A percentile compares a stretch with the other conserved stretches of the same genome.
These are phyloP conservation scores for Aspergillus fumigatus DNA, from an alignment of 2,329 filamentous ascomycete genomes.

Conservation along the genomic window DNA sequence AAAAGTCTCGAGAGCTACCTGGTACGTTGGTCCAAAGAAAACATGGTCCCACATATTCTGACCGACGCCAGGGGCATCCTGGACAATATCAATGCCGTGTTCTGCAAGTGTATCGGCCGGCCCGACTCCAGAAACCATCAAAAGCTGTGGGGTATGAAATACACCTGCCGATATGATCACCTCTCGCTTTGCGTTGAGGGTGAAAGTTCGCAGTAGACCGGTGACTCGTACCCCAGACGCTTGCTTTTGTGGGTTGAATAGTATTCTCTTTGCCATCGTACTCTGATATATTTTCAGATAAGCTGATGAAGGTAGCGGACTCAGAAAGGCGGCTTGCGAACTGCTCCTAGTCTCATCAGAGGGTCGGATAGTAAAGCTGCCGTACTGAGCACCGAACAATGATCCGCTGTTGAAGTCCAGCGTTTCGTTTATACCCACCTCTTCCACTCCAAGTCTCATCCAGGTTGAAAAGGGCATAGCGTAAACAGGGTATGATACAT, in stretches of 20 bases:
- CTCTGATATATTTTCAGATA: constrained; percentile 42
- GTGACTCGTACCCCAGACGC: constrained; percentile 46
- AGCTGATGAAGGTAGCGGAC: constrained; percentile 10
- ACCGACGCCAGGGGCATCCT: constrained; percentile 31
- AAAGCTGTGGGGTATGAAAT: constrained; percentile 52
- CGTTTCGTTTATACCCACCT: constrained; percentile 36
- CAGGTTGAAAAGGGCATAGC: constrained; percentile 37
- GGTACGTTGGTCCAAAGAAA: constrained; percentile 27
- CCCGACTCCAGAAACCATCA: constrained; percentile 50
- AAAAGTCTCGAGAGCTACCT: constrained; percentile 22
- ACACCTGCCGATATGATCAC: constrained; percentile 49
- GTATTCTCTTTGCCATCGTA: constrained; percentile 44
- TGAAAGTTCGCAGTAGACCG: constrained; percentile 36
- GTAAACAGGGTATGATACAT: constrained; percentile 41
- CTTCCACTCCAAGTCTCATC: constrained; percentile 33
- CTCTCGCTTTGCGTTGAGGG: constrained; percentile 47
- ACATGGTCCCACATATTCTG: constrained; percentile 36
- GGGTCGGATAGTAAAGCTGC: constrained; percentile 47
- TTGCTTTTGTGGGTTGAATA: constrained; percentile 46
- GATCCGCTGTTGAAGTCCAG: constrained; percentile 42
- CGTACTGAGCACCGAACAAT: constrained; percentile 39
- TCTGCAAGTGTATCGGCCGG: constrained; percentile 26
- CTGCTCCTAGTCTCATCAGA: constrained; percentile 46
- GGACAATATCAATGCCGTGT: constrained; percentile 23
- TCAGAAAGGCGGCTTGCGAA: constrained; percentile 41